Conservation (phyloP, 1,284 basidiomycete species). For the Ustilago bromivora region DNA sequence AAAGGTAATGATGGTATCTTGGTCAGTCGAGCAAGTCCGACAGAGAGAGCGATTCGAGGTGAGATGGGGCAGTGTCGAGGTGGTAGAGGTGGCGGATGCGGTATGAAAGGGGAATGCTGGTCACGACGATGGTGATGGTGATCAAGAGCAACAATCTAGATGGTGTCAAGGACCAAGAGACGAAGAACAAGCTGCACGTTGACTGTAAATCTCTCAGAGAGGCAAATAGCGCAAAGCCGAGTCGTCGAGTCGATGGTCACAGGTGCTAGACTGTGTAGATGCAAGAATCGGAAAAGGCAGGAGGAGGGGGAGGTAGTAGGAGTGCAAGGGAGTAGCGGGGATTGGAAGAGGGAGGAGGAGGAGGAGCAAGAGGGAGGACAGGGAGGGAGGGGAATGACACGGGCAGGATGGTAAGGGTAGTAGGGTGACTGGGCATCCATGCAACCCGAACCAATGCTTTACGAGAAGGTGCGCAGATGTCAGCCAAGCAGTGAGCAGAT, state of each 20-base stretch:
- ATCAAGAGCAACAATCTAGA: conserved; percentile 6
- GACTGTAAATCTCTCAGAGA: conserved; percentile 17
- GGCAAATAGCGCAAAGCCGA: conserved; percentile 17
- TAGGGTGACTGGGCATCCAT: conserved; percentile 6
- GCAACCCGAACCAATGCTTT: not conserved
- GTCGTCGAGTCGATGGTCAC: conserved; percentile 13
- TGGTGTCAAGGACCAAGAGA: conserved; percentile 9
- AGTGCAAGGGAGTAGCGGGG: conserved; percentile 10
- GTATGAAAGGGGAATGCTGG: not conserved
- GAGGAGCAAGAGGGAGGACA: not conserved
- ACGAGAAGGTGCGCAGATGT: not conserved
- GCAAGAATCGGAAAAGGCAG: conserved; percentile 18
- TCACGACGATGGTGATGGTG: conserved; percentile 1
- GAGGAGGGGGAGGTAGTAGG: conserved; percentile 7
- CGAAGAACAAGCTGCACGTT: conserved; percentile 23
- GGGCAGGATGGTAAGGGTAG: conserved; percentile 8
- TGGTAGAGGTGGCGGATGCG: not conserved
- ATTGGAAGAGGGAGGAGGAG: conserved; percentile 7
- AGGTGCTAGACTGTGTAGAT: conserved; percentile 2
- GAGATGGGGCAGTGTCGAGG: not conserved
- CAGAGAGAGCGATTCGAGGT: not conserved
- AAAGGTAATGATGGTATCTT: not conserved
- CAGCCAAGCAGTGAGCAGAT: not conserved
- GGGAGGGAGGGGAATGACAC: conserved; percentile 27
- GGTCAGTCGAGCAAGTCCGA: conserved; percentile 26